Conservation (phyloP, 345 rosid species). For the Excoecaria agallocha region DNA sequence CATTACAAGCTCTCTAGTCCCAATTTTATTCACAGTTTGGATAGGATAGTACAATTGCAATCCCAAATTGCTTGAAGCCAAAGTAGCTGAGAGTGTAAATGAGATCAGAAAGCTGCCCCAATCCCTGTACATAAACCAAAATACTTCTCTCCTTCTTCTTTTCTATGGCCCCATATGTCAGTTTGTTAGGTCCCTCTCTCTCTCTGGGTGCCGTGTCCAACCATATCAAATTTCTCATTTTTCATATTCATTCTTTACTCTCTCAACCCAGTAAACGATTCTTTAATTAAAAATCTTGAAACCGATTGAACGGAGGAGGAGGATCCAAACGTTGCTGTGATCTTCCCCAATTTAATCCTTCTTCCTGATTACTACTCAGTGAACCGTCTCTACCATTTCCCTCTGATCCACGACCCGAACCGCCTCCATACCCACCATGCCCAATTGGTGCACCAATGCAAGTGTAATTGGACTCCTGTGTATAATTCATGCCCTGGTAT, state of each 20-base stretch:
- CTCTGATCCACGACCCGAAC: conserved; percentile 30
- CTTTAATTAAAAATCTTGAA: conserved; percentile 57
- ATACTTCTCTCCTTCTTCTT: conserved; percentile 22
- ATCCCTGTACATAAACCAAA: conserved; percentile 57
- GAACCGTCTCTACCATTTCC: conserved; percentile 42
- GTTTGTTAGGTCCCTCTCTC: conserved; percentile 60
- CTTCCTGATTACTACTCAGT: conserved; percentile 46
- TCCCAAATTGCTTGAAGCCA: conserved; percentile 50
- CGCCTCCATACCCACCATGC: conserved; percentile 34
- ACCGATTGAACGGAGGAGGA: conserved; percentile 47
- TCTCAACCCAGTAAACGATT: not conserved
- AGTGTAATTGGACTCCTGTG: conserved; percentile 45
- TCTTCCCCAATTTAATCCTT: conserved; percentile 38
- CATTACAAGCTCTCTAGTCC: conserved; percentile 19
- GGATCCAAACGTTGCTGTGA: conserved; percentile 43
- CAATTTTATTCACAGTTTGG: not conserved
- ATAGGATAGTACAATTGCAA: conserved; percentile 16
- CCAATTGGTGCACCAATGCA: conserved; percentile 79
- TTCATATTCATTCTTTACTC: no score
- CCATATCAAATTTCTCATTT: conserved; percentile 13
- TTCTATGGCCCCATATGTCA: conserved; percentile 41
- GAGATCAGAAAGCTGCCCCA: conserved; percentile 72
- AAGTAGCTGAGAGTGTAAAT: conserved; percentile 68
- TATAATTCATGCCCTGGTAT: conserved; percentile 22
- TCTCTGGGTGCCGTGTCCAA: conserved; percentile 39